Conservation (phyloP, 2,329 filamentous ascomycete species). For the Hansfordia pulvinata region DNA sequence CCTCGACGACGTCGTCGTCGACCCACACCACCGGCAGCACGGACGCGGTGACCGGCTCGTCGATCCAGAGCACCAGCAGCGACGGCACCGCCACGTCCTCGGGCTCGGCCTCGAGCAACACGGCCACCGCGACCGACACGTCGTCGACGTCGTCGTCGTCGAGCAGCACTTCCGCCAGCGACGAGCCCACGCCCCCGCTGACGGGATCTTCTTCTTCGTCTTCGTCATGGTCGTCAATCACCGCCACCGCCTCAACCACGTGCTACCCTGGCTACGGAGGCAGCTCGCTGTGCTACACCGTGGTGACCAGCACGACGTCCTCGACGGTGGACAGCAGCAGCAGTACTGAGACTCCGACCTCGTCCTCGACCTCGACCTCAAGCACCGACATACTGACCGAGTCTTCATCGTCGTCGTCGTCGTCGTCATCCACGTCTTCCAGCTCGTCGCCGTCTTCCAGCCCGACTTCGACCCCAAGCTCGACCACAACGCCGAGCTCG, state of each 20-base stretch:
- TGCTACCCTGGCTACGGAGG: too few species aligned
- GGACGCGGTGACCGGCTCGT: constrained; percentile 4
- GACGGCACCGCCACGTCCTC: neutral
- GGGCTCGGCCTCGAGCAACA: constrained; percentile 3
- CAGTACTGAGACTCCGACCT: too few species aligned
- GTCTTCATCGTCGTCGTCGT: neutral
- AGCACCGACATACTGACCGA: neutral
- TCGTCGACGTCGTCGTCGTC: too few species aligned
- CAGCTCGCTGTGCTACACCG: too few species aligned
- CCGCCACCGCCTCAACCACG: neutral
- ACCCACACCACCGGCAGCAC: neutral
- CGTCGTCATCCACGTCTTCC: neutral
- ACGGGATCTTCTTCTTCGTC: neutral
- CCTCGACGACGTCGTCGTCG: constrained; percentile 4
- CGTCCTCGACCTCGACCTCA: neutral
- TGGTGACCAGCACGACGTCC: too few species aligned
- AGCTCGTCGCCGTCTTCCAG: neutral
- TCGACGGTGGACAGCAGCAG: too few species aligned
- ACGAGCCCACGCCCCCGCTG: too few species aligned
- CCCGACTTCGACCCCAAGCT: neutral
- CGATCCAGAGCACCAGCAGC: neutral
- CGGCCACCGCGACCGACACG: constrained; percentile 2
- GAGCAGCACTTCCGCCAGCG: neutral
- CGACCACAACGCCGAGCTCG: neutral
- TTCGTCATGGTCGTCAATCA: neutral